Evolutionary conservation across 495 filamentous ascomycete species (phyloP), one percentile per base, ranked within the genome.

Genomic region (Aspergillus cristatus): DNA sequence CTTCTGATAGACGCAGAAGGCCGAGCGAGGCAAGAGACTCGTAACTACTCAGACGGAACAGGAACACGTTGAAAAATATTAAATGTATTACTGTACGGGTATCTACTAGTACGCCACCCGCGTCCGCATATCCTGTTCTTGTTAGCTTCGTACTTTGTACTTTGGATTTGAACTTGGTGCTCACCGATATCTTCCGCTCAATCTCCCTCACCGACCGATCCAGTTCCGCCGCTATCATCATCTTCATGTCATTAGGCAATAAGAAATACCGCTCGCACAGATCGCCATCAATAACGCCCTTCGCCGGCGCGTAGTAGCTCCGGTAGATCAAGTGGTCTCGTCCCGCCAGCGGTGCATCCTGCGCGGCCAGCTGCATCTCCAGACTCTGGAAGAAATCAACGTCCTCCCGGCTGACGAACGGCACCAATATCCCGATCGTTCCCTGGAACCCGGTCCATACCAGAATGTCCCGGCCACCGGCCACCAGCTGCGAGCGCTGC

Each of bases 211-310:
- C 83, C 28, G 81, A 87, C 42, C 91, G 78, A 63, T 94, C 90
- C 46, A 97, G 63, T 58, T 96, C 88, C 31, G 71, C 87, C 2
- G 89, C 90, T 70, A 97, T 93, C 79, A 83, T 89, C 62, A 85
- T 78, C 72, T 94, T 94, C 64, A 81, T 85, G 52, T 95, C 87
- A 42, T 75, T 81, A 22, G 82, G 71, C 42, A 97, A 64, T 33
- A 88, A 57, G 35, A 82, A 74, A 57, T 86, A 99, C 51, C 85
- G 74, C 68, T 99, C 93, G 53, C 89, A 94, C 42, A 99, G 67
- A 67, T 99, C 93, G n/a, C 93, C 93, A 60, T 99, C 93, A 54
- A 99, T 93, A 18, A 94, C 78, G 0, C 86, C 86, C 71, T 99
- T 99, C 11, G 91, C 86, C 1, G 93, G 93, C n/a, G 82, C 85